phyloP scores from a whole-genome alignment of 345 rosid species.

The Cochlearia excelsa region DNA sequence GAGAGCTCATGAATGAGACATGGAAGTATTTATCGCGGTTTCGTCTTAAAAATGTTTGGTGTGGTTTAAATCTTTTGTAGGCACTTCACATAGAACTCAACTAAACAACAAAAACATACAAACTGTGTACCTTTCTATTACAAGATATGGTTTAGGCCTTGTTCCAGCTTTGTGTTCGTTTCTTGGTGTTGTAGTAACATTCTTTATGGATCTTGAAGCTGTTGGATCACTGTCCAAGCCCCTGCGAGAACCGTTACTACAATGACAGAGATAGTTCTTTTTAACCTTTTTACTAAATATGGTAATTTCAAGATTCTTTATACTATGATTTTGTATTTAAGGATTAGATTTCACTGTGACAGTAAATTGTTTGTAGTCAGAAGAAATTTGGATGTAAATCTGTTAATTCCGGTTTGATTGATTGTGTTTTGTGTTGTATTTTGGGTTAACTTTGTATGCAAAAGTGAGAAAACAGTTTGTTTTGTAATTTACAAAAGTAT shows the following conservation, averaged over 20 bases:
- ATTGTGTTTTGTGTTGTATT: conserved; percentile 2
- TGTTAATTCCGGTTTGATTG: conserved; percentile 18
- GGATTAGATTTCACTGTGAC: conserved; percentile 21
- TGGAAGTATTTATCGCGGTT: not conserved
- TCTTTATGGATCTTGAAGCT: conserved; percentile 62
- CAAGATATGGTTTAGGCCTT: conserved; percentile 84
- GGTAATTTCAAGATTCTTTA: conserved; percentile 6
- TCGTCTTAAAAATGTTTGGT: not conserved
- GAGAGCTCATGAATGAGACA: too few relatives aligned
- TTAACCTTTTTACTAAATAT: conserved; percentile 11
- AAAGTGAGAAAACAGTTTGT: not conserved
- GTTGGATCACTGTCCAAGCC: conserved; percentile 39
- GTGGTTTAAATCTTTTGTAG: conserved; percentile 36
- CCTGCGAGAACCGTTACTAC: conserved; percentile 55
- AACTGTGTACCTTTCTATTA: conserved; percentile 46
- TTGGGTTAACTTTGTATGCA: not conserved
- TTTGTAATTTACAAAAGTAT: too few relatives aligned
- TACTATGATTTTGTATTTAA: conserved; percentile 26
- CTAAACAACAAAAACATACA: conserved; percentile 24
- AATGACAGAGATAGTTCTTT: conserved; percentile 31
- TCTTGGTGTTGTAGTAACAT: conserved; percentile 64
- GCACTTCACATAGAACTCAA: conserved; percentile 40
- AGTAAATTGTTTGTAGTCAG: not conserved
- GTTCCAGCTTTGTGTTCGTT: conserved; percentile 81
- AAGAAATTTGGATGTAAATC: not conserved